Evolutionary conservation across 495 filamentous ascomycete species (phyloP), one percentile per base, ranked within the genome.

Genomic region (Aspergillus haitiensis): DNA sequence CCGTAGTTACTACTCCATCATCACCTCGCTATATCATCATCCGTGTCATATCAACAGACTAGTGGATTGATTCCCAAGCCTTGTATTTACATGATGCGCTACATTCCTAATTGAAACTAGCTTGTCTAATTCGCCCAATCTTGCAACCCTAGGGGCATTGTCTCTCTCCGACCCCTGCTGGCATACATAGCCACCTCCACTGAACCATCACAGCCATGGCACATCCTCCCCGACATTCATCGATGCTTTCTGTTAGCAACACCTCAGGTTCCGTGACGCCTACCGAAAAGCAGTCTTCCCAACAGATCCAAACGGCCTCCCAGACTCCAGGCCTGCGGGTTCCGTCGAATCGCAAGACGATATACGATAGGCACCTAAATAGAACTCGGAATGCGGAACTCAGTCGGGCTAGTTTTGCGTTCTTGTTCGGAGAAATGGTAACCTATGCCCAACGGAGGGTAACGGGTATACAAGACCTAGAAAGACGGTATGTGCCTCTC

Each of bases 401-500:
- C 59, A 95, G 91, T 72, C 88, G 94, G 56, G 86, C 95, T 0
- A 90, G 89, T 72, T 97, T 99, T 73, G 95, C 94, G 35, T 97
- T 94, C 69, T 79, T 99, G 18, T 99, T 99, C 66, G 87, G 84
- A 40, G 93, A 97, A 81, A 97, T 99, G 91, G 92, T 99, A 35
- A 86, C 83, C 66, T 98, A 99, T 72, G 93, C 94, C 45, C 95
- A 97, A 70, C 85, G 87, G 65, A 79, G 89, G 62, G 93, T 96
- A 55, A 93, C 88, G 56, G 92, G 90, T 2, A 96, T 98, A 54
- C 87, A 93, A 67, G 95, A 97, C 72, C 70, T 99, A 12, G 94
- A 99, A 72, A 91, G 91, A 78, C 83, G 90, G 92, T 94, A 69
- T 42, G 78, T 65, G n/a, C 16, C 13, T 18, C 11, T 10, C 15